These are phyloP conservation scores for Scheffersomyces spartinae DNA, from an alignment of 805 yeast species.

Conservation along the genomic window DNA sequence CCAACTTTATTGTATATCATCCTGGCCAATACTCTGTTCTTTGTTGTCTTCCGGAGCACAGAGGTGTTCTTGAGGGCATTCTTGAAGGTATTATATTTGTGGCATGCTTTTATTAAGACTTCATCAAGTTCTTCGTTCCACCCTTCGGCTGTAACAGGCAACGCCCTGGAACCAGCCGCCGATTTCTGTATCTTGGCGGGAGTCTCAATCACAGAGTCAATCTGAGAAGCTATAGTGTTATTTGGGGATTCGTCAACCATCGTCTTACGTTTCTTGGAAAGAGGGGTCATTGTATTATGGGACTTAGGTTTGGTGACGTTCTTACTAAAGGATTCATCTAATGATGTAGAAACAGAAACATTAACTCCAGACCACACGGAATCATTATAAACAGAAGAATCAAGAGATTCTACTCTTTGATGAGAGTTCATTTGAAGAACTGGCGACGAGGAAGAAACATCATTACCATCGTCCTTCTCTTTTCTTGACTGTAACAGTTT, in stretches of 20 bases:
- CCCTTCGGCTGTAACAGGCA: conserved; percentile 4
- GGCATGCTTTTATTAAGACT: conserved; percentile 20
- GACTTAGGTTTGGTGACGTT: too few relatives aligned
- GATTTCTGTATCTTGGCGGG: conserved; percentile 10
- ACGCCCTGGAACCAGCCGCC: conserved; percentile 1
- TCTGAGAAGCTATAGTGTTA: conserved; percentile 23
- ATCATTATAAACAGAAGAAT: too few relatives aligned
- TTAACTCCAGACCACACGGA: too few relatives aligned
- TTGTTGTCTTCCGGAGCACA: conserved; percentile 21
- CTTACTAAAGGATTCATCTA: too few relatives aligned
- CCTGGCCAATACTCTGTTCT: conserved; percentile 28
- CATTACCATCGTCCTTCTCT: too few relatives aligned
- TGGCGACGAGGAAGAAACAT: too few relatives aligned
- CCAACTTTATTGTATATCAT: conserved; percentile 28
- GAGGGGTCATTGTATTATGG: too few relatives aligned
- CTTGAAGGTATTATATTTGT: conserved; percentile 21
- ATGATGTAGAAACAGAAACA: too few relatives aligned
- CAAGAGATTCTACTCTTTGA: too few relatives aligned
- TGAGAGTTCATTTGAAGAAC: too few relatives aligned
- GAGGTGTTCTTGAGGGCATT: conserved; percentile 10
- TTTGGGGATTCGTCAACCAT: conserved; percentile 19
- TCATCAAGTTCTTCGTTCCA: conserved; percentile 28
- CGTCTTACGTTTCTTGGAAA: conserved; percentile 1
- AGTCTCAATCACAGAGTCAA: conserved; percentile 17
- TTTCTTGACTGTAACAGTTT: too few relatives aligned